Base-by-base conservation (phyloP, 129 eudicot genomes). In the Silybum marianum region DNA sequence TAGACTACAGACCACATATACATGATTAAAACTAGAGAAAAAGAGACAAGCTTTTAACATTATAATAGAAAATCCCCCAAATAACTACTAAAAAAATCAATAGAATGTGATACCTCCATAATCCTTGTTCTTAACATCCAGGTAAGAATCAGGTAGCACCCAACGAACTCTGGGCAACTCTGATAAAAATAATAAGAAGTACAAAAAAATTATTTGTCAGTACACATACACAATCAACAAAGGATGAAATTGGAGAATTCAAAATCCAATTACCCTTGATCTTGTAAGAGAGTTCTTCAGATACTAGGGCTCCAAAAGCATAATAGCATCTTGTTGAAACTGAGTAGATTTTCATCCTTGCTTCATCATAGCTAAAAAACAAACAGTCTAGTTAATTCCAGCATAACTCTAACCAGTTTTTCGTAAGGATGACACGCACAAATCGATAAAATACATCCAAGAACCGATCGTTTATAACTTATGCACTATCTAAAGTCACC, bases 261-360 rank as follows among this genome's bases (percentile, higher is more conserved):
- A 58, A n/a, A 82, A 36, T 23, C 54, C 44, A 28, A 21, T 71
- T 69, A 93, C 99, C 99, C 83, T 96, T 96, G 66, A 96, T 18
- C 84, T 96, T 96, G 87, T 89, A 88, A 8, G 98, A 87, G 48
- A 91, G 86, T 74, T 93, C 98, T 85, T 96, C 99, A 65, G 97
- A 86, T 42, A 96, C 97, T n/a, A 96, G 88, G 13, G 99, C 99
- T 82, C 99, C 99, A 87, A 96, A 96, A 72, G 99, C 99, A 88
- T 13, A 96, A 79, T 96, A 96, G 77, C 89, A 90, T 75, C 90
- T 86, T 0, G 99, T 96, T 9, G 99, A 96, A 30, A 96, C 99
- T 0, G 99, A 96, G 78, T 96, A 96, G 2, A 96, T 93, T 74
- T 96, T 96, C 93, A 88, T 88, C 83, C 99, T 85, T 6, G 99